These are phyloP conservation scores for Elongisporangium anandrum DNA, from an alignment of 352 stramenopile species.

Conservation along the genomic window DNA sequence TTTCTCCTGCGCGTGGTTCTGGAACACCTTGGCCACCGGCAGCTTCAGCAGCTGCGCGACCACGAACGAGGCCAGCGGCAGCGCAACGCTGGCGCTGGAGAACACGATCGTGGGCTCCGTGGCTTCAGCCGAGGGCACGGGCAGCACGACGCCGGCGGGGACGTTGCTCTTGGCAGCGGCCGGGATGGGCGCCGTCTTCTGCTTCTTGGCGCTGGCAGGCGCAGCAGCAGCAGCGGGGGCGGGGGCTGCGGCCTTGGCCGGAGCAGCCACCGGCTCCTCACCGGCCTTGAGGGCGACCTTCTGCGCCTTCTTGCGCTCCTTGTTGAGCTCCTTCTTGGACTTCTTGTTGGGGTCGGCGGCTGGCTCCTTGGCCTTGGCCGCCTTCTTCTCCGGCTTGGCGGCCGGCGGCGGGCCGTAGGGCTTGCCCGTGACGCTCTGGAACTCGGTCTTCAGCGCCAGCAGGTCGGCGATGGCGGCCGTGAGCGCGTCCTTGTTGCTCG, in stretches of 20 bases:
- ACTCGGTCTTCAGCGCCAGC: conserved; percentile 71
- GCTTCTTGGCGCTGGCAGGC: conserved; percentile 16
- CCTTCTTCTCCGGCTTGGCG: conserved; percentile 64
- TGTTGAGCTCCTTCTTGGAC: conserved; percentile 88
- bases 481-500: conserved; percentile 37
- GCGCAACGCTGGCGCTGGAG: conserved; percentile 30
- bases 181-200: conserved; percentile 20
- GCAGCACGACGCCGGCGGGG: conserved; percentile 33
- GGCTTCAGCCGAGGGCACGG: conserved; percentile 33
- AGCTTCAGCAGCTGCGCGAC: conserved; percentile 59
- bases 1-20: conserved; percentile 42
- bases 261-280: conserved; percentile 8
- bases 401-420: conserved; percentile 63
- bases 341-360: conserved; percentile 56
- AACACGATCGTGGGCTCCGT: conserved; percentile 57
- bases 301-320: conserved; percentile 84
- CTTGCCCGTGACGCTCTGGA: conserved; percentile 69
- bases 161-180: conserved; percentile 3
- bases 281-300: conserved; percentile 69
- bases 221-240: conserved; percentile 5
- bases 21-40: conserved; percentile 30
- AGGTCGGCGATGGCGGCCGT: conserved; percentile 49
- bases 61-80: conserved; percentile 64
- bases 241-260: conserved; percentile 5
- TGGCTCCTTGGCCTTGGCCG: conserved; percentile 8